phyloP scores from a whole-genome alignment of 2,329 filamentous ascomycete genomes.

The Pyrenophora graminea region DNA sequence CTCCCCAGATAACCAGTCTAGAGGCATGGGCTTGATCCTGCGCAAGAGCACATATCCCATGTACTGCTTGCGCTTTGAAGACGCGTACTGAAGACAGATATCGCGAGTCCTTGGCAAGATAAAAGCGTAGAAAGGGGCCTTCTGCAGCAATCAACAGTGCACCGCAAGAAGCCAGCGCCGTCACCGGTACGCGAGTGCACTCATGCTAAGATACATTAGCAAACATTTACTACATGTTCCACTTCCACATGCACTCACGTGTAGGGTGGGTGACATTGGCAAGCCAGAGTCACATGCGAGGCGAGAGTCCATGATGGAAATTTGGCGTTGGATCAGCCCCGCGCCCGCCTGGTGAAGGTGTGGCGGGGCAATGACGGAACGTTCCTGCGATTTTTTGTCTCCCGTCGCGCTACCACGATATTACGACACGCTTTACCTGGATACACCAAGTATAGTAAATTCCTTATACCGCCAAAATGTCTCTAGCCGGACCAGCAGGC shows the following conservation, averaged over 20 bases:
- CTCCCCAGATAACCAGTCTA: conserved; percentile 44
- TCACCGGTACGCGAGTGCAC: conserved; percentile 50
- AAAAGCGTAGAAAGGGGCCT: conserved; percentile 49
- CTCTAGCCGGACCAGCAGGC: conserved; percentile 36
- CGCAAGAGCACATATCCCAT: conserved; percentile 65
- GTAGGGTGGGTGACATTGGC: conserved; percentile 43
- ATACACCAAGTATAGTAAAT: too few relatives aligned
- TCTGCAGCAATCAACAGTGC: conserved; percentile 49
- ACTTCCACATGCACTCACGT: conserved; percentile 28
- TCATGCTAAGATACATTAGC: conserved; percentile 41
- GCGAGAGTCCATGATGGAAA: conserved; percentile 25
- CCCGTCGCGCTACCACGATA: neutral
- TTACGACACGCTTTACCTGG: neutral
- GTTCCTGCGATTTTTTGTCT: conserved; percentile 29
- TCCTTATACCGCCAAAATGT: conserved; percentile 33
- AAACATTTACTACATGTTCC: neutral
- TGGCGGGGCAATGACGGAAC: conserved; percentile 34
- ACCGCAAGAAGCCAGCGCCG: conserved; percentile 48
- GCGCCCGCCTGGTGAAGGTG: conserved; percentile 16
- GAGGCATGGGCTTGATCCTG: conserved; percentile 23
- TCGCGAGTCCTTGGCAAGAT: conserved; percentile 32
- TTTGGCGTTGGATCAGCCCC: conserved; percentile 45
- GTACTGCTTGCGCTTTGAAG: conserved; percentile 72
- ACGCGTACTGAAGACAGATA: conserved; percentile 50
- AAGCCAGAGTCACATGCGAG: conserved; percentile 23